Base-by-base conservation (phyloP, 139 green algal genomes). In the Chlorella sp. region DNA sequence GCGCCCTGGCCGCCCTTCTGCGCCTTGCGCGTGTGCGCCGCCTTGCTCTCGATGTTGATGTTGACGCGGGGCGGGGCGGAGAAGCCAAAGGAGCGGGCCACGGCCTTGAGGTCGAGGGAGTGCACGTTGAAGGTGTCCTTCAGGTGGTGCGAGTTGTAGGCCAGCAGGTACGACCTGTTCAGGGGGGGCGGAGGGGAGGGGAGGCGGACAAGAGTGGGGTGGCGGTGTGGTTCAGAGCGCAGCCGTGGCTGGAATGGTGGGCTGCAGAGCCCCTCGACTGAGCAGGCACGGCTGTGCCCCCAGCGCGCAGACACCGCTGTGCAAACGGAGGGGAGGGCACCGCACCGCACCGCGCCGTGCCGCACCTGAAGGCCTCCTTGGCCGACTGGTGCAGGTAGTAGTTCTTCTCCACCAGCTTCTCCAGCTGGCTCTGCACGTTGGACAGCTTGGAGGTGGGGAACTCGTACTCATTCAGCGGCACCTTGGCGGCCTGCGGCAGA, bases 121-220 rank as follows among this genome's bases (percentile, higher is more conserved):
- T 99, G 97, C 79, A 99, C 95, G 86, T 99, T 99, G 93, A 98
- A 99, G 62, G 94, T 95, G 82, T 98, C 94, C 92, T 99, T 99
- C 2, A 99, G 88, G 19, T 91, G 86, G 85, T 99, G 97, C 40
- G 90, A 96, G 92, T 99, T 98, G 91, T 99, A 99, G 5, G 97
- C 94, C 20, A 99, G 94, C 8, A 99, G 74, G 89, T 99, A 99
- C 8, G 89, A 89, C 20, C 94, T 87, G 90, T 92, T 11, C 7
- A 94, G 34, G 89, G 87, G 24, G 91, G 81, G 56, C 74, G 68
- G 22, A 34, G 36, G 5, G 22, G 22, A 19, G 11, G 28, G 2
- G 73, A 28, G 34, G 26, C 40, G 44, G 26, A 30, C 16, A 19
- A 75, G 34, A 30, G 36, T 30, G 30, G 0, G 46, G 32, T 32